Percentiles rank a stretch among this genome's conserved stretches.
phyloP scores from a whole-genome alignment of 371 early-diverging fungal genomes.

The Ecytonucleospora hepatopenaei region DNA sequence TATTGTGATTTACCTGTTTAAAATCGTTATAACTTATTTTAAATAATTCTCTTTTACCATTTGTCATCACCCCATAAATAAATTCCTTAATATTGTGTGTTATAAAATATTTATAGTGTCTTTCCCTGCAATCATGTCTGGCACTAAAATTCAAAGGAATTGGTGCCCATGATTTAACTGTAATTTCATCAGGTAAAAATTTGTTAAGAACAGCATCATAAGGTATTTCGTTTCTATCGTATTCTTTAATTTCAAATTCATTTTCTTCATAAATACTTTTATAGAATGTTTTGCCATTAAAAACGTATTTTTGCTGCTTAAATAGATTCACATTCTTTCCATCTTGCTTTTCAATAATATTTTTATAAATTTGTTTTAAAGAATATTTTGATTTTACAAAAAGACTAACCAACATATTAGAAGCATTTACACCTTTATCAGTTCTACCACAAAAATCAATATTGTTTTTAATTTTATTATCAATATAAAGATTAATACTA shows the following conservation, averaged over 20 bases:
- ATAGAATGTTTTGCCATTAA: background rate
- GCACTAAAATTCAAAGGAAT: conserved; percentile 48
- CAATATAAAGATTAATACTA: too few species aligned
- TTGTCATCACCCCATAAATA: too few species aligned
- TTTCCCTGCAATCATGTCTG: conserved; percentile 47
- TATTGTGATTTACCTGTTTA: background rate
- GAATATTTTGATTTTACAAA: conserved; percentile 2
- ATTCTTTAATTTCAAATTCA: background rate
- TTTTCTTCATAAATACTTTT: background rate
- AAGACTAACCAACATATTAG: conserved; percentile 39
- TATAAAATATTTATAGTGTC: conserved; percentile 55
- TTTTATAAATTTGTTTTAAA: background rate
- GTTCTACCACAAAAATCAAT: conserved; percentile 53
- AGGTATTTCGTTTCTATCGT: conserved; percentile 31
- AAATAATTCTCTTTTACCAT: background rate
- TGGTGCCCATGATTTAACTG: conserved; percentile 48
- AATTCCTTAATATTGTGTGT: too few species aligned
- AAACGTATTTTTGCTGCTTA: background rate
- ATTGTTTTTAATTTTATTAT: too few species aligned
- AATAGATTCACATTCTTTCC: background rate
- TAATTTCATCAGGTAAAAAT: conserved; percentile 47
- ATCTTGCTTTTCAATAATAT: background rate
- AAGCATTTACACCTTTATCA: conserved; percentile 53
- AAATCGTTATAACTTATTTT: background rate
- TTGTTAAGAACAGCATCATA: conserved; percentile 51